Conservation (phyloP, 306 rosid genomes). For the Glycine soja region DNA sequence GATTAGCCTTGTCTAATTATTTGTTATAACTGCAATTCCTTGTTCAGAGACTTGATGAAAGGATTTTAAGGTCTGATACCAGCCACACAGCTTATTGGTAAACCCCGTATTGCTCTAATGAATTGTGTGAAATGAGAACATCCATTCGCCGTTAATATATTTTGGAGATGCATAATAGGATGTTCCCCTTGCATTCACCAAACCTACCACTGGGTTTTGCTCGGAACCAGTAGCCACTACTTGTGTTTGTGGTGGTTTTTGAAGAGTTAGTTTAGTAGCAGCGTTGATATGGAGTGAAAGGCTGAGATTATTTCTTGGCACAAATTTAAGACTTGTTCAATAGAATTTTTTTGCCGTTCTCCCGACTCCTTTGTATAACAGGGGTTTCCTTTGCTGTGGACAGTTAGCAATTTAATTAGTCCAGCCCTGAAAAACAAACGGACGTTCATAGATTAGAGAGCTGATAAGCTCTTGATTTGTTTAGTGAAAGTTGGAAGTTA, state of each 20-base stretch:
- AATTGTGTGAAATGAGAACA: too few relatives aligned
- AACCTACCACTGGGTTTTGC: background rate
- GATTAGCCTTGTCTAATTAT: too few relatives aligned
- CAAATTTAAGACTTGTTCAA: background rate
- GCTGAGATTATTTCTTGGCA: background rate
- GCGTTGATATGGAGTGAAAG: background rate
- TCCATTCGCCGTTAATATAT: too few relatives aligned
- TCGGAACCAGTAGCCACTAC: background rate
- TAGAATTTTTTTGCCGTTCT: too few relatives aligned
- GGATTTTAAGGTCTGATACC: too few relatives aligned
- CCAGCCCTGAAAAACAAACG: background rate
- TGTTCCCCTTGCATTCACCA: background rate
- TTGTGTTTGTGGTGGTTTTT: background rate
- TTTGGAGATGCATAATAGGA: constrained; percentile 6
- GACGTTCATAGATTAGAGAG: background rate
- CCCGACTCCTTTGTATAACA: background rate
- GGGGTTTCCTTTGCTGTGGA: constrained; percentile 17
- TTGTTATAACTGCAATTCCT: too few relatives aligned
- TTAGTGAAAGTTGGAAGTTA: background rate
- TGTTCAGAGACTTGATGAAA: too few relatives aligned
- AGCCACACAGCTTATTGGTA: too few relatives aligned
- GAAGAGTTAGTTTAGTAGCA: background rate
- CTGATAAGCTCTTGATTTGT: background rate
- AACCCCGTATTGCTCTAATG: too few relatives aligned
- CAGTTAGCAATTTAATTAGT: background rate